Base-by-base conservation (phyloP, 2,329 filamentous ascomycete species). In the Alternaria angustiovoidea region DNA sequence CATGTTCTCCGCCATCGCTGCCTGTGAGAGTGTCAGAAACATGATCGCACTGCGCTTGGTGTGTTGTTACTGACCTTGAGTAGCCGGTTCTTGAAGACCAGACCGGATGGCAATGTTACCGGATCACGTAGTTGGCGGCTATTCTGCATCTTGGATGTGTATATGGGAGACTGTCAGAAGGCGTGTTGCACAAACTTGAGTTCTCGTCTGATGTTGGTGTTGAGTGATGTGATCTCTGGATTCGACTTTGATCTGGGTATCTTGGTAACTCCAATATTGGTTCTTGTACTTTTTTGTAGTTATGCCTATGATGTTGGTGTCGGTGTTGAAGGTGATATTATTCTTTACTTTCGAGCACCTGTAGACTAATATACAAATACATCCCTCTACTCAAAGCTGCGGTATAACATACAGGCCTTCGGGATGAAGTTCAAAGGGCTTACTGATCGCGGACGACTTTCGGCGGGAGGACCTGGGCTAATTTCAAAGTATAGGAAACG, bases 31-130 rank as follows among this genome's bases (percentile, higher is more conserved):
- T 47, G 85, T 76, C 2, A 78, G 72, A 7, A 4, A 28, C 34
- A 52, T 52, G 22, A 20, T 18, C 67, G 12, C 79, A 79, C 0
- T 85, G 85, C 1, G 82, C 77, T 28, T 82, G 69, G 39, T 68
- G 73, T 48, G 86, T 82, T 5, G 83, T 80, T 76, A 87, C 81
- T 7, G 58, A 73, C 71, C 61, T 80, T 78, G 12, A 78, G 69
- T 3, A 79, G 69, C 18, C 78, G 72, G 36, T 80, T 80, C 7
- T 71, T 72, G 14, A 81, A 71, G 2, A 68, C 70, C 7, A 76
- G 52, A 11, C 74, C 73, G 38, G 65, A 72, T 46, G 70, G 71
- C 26, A 69, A 48, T 41, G 62, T 64, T 28, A 78, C 62, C 32
- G 63, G 62, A 18, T 64, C 56, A 20, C 30, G 18, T 36, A 48